Percentiles rank a stretch among this genome's conserved stretches.
Conservation (phyloP, 1,139 yeast genomes). For the Suhomyces atakaporum region DNA sequence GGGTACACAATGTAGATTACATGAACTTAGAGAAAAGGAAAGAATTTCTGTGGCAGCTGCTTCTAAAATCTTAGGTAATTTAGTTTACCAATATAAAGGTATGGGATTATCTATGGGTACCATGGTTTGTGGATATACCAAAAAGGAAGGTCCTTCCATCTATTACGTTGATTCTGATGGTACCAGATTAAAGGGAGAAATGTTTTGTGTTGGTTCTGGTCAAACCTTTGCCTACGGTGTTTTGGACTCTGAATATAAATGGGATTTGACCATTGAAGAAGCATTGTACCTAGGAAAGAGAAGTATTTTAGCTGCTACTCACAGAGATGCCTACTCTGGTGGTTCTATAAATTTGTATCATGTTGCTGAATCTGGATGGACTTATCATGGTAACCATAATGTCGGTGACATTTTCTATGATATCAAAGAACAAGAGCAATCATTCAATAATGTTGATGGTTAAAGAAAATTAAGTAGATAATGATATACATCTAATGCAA, state of each 20-base stretch:
- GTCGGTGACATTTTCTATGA: constrained; percentile 94
- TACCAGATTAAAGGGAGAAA: constrained; percentile 88
- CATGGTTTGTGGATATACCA: constrained; percentile 96
- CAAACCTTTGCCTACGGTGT: constrained; percentile 99
- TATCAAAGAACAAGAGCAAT: constrained; percentile 80
- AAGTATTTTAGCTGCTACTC: constrained; percentile 95
- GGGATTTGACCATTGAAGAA: constrained; percentile 90
- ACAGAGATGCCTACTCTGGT: constrained; percentile 98
- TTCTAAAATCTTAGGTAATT: constrained; percentile 85
- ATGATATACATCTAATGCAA: constrained; percentile 1
- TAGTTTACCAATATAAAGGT: constrained; percentile 93
- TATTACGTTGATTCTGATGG: constrained; percentile 98
- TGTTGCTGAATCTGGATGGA: constrained; percentile 93
- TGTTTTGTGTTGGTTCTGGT: constrained; percentile 98
- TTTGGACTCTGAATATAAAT: constrained; percentile 82
- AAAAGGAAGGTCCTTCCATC: constrained; percentile 92
- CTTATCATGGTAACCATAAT: constrained; percentile 91
- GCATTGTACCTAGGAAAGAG: constrained; percentile 94
- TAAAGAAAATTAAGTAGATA: constrained; percentile 17
- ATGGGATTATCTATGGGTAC: constrained; percentile 99
- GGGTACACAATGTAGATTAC: constrained; percentile 94
- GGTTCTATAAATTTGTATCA: constrained; percentile 93
- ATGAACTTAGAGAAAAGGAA: constrained; percentile 91
- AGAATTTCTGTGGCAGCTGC: constrained; percentile 97
- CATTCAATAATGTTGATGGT: constrained; percentile 85